Conservation (phyloP, 345 rosid species). For the Kandelia obovata region DNA sequence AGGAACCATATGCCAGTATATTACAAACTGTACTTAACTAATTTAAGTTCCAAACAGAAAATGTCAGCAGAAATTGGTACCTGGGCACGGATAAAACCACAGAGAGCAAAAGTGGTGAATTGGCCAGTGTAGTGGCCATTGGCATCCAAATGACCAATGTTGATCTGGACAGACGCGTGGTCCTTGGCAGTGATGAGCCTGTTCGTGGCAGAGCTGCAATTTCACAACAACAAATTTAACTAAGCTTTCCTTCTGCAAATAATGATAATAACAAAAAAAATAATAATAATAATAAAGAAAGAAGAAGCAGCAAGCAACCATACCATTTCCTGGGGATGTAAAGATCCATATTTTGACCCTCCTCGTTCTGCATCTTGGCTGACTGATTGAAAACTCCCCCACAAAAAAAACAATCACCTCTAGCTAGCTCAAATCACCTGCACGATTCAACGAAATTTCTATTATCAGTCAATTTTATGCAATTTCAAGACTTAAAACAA, state of each 20-base stretch:
- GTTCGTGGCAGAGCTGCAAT: conserved; percentile 63
- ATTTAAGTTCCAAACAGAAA: background rate
- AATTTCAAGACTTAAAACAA: too few relatives aligned
- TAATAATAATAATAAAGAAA: background rate
- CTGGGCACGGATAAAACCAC: conserved; percentile 68
- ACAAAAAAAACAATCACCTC: too few relatives aligned
- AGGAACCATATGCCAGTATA: too few relatives aligned
- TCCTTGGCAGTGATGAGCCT: conserved; percentile 72
- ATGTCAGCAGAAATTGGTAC: conserved; percentile 14
- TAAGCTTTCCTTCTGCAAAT: background rate
- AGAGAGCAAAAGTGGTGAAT: conserved; percentile 54
- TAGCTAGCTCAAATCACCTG: background rate
- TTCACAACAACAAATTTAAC: background rate
- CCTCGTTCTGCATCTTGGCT: conserved; percentile 94
- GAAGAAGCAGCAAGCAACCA: background rate
- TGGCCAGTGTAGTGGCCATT: conserved; percentile 49
- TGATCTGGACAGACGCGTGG: conserved; percentile 67
- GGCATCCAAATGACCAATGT: conserved; percentile 61
- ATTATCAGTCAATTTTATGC: too few relatives aligned
- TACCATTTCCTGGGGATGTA: conserved; percentile 96
- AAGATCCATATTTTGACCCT: conserved; percentile 76
- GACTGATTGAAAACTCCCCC: background rate
- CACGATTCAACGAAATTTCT: too few relatives aligned
- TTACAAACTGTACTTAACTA: background rate
- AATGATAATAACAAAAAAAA: background rate